phyloP scores from a whole-genome alignment of 441 rosid genomes.

The Adansonia gregorii region DNA sequence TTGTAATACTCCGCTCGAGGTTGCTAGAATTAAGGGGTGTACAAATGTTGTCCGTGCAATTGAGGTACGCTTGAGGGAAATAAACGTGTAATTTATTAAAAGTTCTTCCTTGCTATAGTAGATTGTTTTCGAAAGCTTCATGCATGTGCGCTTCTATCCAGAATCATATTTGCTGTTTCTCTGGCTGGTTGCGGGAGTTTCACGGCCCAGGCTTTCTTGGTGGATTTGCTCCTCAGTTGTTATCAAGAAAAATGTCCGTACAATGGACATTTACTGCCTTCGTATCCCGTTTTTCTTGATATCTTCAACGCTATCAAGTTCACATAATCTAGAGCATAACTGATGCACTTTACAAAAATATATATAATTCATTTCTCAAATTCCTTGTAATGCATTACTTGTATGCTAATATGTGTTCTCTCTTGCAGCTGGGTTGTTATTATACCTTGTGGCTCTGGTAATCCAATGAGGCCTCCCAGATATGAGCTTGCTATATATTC shows the following conservation, averaged over 20 bases:
- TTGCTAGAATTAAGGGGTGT: constrained; percentile 58
- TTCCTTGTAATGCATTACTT: constrained; percentile 26
- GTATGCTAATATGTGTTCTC: constrained; percentile 23
- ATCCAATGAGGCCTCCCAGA: constrained; percentile 44
- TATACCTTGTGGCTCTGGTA: constrained; percentile 49
- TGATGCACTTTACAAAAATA: constrained; percentile 20
- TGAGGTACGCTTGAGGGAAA: constrained; percentile 46
- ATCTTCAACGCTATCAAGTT: not conserved
- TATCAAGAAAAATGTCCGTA: constrained; percentile 57
- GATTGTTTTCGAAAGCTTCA: constrained; percentile 17
- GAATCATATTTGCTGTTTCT: constrained; percentile 55
- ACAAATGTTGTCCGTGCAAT: constrained; percentile 49
- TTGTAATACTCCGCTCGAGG: constrained; percentile 57
- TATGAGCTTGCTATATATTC: constrained; percentile 58
- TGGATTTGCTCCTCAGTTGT: constrained; percentile 51
- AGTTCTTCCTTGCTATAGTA: constrained; percentile 5
- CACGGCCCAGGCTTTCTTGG: constrained; percentile 58
- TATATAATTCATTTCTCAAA: constrained; percentile 15
- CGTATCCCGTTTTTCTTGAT: not conserved
- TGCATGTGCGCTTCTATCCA: constrained; percentile 25
- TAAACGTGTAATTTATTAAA: not conserved
- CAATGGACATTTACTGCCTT: constrained; percentile 14
- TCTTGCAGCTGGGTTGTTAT: constrained; percentile 60
- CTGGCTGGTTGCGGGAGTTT: constrained; percentile 58
- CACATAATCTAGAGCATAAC: constrained; percentile 15